These are phyloP conservation scores for Verbascum thapsus DNA, from an alignment of 257 asterid genomes.

Conservation along the genomic window DNA sequence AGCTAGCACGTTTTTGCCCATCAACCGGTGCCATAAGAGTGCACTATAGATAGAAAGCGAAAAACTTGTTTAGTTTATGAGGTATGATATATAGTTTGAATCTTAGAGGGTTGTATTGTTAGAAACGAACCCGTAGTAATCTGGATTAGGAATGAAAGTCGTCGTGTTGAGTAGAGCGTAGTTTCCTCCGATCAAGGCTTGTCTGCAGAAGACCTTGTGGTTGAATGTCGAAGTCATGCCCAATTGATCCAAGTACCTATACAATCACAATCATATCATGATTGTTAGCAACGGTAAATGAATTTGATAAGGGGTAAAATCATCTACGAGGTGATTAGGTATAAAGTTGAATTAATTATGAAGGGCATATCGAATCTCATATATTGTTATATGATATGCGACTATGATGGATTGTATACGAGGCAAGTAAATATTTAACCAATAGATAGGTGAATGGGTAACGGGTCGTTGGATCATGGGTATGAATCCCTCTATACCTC, in stretches of 20 bases:
- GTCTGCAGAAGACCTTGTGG: conserved; percentile 85
- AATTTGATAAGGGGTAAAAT: too few species aligned
- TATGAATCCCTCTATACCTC: too few species aligned
- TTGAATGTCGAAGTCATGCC: conserved; percentile 82
- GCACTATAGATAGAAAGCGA: conserved; percentile 42
- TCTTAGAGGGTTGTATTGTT: neutral
- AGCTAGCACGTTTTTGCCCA: conserved; percentile 73
- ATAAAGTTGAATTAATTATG: too few species aligned
- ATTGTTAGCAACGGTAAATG: too few species aligned
- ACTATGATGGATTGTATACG: too few species aligned
- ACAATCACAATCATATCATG: neutral
- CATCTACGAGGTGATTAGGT: too few species aligned
- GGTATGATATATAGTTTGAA: neutral
- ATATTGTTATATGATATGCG: too few species aligned
- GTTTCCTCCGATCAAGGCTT: conserved; percentile 83
- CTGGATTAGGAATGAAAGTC: conserved; percentile 79
- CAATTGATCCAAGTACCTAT: conserved; percentile 89
- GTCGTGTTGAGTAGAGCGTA: conserved; percentile 78
- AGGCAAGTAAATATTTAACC: too few species aligned
- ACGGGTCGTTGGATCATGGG: too few species aligned
- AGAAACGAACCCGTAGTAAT: conserved; percentile 67
- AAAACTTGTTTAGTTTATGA: too few species aligned
- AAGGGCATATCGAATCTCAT: too few species aligned
- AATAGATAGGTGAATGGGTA: too few species aligned
- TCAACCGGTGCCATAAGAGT: conserved; percentile 74